Evolutionary conservation across 177 flowering plant species (phyloP), one percentile per base, ranked within the genome.

Genomic region (Tripterygium wilfordii): DNA sequence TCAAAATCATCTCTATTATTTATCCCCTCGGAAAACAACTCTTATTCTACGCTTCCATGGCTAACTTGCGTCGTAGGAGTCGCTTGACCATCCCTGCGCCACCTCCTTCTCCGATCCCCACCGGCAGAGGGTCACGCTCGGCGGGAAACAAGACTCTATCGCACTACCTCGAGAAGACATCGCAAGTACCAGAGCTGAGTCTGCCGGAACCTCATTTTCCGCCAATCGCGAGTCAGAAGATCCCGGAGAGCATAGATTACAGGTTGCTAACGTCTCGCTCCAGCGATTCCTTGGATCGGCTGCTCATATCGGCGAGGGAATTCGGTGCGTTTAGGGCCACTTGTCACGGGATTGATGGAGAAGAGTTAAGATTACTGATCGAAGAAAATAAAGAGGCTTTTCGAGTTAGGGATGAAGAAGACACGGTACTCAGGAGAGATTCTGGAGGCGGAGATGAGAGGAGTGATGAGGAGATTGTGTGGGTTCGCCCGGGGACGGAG

Each of bases 51-150:
- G n/a, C n/a, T n/a, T n/a, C n/a, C n/a, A n/a, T n/a, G n/a, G n/a
- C n/a, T n/a, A n/a, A n/a, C n/a, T n/a, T n/a, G n/a, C 47, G 48
- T 43, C 10, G 30, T 5, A 30, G 38, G 16, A 33, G 48, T 24
- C 32, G 33, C 10, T 48, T 49, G 26, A 0, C 36, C 46, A 33
- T 47, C 21, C 16, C 58, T 0, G 56, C 64, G 12, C 70, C 69
- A 5, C 76, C 69, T 17, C 89, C 85, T 0, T 71, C 89, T 1
- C 89, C 81, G 4, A 69, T 82, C 60, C 73, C 85, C 12, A 82
- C 68, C 16, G 85, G 54, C 6, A 65, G 39, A 36, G 83, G 83
- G 15, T 51, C 61, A 1, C 75, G 79, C 45, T 70, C 85, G 3
- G 74, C 85, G 0, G 77, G 78, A 33, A 74, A 75, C 22, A 55